Evolutionary conservation across 192 early-diverging fungal species (phyloP).

Genomic region (Jimgerdemannia lactiflua): DNA sequence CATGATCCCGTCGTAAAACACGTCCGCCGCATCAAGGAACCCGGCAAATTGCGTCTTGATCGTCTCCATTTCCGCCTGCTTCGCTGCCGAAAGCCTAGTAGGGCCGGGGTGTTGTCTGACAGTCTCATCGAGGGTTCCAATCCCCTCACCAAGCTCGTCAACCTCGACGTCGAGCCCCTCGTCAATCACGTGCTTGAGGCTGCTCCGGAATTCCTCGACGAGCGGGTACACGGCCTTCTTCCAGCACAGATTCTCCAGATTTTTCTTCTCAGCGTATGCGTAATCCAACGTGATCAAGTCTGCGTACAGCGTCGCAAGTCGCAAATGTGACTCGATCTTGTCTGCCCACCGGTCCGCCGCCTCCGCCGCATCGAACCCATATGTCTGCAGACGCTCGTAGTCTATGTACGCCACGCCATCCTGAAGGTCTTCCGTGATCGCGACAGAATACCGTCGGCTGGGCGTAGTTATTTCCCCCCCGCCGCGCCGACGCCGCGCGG

Average conservation of each 20-base stretch:
- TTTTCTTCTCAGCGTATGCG: conserved; percentile 46
- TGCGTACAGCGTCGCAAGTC: conserved; percentile 40
- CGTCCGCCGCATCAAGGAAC: conserved; percentile 42
- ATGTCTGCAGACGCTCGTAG: not conserved
- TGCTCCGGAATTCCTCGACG: conserved; percentile 47
- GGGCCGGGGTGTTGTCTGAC: no score
- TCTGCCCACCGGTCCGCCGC: conserved; percentile 18
- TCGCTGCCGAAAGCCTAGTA: not conserved
- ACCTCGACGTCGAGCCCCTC: conserved; percentile 13
- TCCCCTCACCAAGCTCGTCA: not conserved
- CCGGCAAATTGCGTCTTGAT: conserved; percentile 32
- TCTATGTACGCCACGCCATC: not conserved
- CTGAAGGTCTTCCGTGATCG: not conserved
- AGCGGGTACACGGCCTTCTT: conserved; percentile 49
- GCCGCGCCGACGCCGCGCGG: no score
- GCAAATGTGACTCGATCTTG: conserved; percentile 26
- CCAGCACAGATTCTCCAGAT: conserved; percentile 53
- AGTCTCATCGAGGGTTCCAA: not conserved
- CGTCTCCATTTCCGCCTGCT: conserved; percentile 5
- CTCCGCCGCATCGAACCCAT: not conserved
- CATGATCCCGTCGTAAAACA: conserved; percentile 40
- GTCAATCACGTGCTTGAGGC: conserved; percentile 22
- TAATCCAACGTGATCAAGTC: conserved; percentile 41
- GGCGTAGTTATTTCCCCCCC: not conserved
- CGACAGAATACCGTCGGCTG: not conserved